Percentiles rank a stretch among this genome's conserved stretches.
Evolutionary conservation across 2,329 filamentous ascomycete genomes (phyloP).

Genomic region (Nemania sp.): DNA sequence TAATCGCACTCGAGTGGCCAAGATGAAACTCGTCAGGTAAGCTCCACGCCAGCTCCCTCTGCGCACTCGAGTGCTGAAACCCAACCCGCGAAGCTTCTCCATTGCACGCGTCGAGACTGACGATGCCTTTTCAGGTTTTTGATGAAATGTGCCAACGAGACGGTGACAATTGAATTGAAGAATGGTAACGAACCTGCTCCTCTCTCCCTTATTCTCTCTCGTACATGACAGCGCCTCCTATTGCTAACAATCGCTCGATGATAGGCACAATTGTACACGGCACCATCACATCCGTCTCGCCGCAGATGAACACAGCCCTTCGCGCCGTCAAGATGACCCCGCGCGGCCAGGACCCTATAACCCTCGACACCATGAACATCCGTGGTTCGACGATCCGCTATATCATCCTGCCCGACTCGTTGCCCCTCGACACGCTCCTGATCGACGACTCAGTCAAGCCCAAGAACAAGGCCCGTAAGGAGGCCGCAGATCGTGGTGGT

Average conservation of each 20-base stretch:
- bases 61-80: conserved; percentile 50
- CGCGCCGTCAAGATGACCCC: conserved; percentile 96
- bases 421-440: conserved; percentile 91
- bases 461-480: conserved; percentile 99
- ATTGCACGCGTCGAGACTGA: conserved; percentile 39
- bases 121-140: conserved; percentile 70
- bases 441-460: conserved; percentile 97
- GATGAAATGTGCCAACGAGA: conserved; percentile 99
- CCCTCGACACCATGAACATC: conserved; percentile 94
- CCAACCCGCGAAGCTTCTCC: conserved; percentile 40
- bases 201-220: neutral
- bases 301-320: conserved; percentile 97
- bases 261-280: conserved; percentile 92
- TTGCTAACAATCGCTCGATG: conserved; percentile 14
- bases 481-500: conserved; percentile 64
- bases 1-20: conserved; percentile 43
- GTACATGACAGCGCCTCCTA: neutral
- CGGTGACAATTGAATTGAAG: conserved; percentile 96
- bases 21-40: conserved; percentile 97
- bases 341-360: conserved; percentile 82
- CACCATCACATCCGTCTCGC: conserved; percentile 94
- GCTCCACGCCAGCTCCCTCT: conserved; percentile 40
- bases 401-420: conserved; percentile 92
- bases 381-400: conserved; percentile 95
- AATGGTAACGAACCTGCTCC: conserved; percentile 67